Base-by-base conservation (phyloP, 495 filamentous ascomycete species). In the Penicillium salamii region DNA sequence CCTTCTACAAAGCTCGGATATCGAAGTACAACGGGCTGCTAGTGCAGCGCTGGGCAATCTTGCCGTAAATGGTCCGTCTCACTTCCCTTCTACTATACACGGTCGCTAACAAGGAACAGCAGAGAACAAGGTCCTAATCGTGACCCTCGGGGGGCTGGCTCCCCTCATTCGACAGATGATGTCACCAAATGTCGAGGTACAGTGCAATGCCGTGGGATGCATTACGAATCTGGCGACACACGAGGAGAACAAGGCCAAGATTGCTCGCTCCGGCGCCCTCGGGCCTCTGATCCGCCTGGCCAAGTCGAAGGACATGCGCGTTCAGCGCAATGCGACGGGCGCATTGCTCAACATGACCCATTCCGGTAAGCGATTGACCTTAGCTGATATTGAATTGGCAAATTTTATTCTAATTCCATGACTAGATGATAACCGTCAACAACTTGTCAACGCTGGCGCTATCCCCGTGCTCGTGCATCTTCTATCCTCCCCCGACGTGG, bases 321-420 rank as follows among this genome's bases (percentile, higher is more conserved):
- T 98, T 13, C 93, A 98, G 74, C 81, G 93, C 54, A 98, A 98
- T 69, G 93, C 93, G 41, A 98, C 93, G 1, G 93, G 93, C 15
- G 93, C 93, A 35, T 72, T 98, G 34, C 79, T 98, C 23, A 98
- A 98, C 66, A 98, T 98, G 93, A 98, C 93, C 53, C 93, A 98
- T 77, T 97, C 93, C 54, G 91, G 91, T 97, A 80, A 42, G 79
- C 56, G 34, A 11, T 26, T 8, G 23, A 26, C 8, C 23, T 8
- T 26, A 3, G 14, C 20, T 35, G 32, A 0, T 48, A 12, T 17
- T n/a, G 11, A 46, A 31, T 12, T 15, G 17, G 15, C n/a, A n/a
- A 7, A 24, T 3, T 4, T 48, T 17, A 37, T 13, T 32, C 58
- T 49, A 21, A 62, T 32, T 21, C 15, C 12, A 8, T 26, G 28